Evolutionary conservation across 306 rosid species (phyloP), one percentile per base, ranked within the genome.

Genomic region (Hippophae tibetana): DNA sequence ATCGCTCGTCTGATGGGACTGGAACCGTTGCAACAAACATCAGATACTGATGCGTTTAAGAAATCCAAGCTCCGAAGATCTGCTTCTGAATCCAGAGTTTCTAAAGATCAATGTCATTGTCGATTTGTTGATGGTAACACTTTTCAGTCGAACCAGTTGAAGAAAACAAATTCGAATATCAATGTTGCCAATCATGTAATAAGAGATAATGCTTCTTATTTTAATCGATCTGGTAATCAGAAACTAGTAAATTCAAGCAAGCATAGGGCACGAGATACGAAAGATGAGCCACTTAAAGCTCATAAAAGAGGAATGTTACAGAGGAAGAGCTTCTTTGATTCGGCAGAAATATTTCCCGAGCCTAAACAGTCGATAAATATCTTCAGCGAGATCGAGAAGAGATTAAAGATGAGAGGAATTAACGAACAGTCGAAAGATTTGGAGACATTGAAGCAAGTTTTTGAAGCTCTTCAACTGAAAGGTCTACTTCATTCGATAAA

Each of bases 1-100:
- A 82, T 92, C 14, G 96, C 89, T 0, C 81, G 92, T 69, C 80
- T 92, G 25, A 92, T 92, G 99, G 99, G 99, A 18, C 86, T 92
- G 3, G 95, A 84, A 52, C 72, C 89, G 3, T 13, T 87, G 13
- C 77, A 79, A 2, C 74, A 63, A 31, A 2, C 38, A 31, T 76
- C 93, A 13, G 85, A 78, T 44, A 69, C 85, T 0, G 79, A 81
- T 57, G 79, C 85, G 53, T 49, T 14, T 7, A 85, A 79, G 52
- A 75, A 66, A 4, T 77, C 75, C 2, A 82, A 88, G 77, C 95
- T 92, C 12, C 86, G 90, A 58, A 81, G 99, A 82, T 92, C 99
- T 10, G 83, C 88, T 0, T 92, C 99, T 6, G 99, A 92, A 63
- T 92, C 99, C 27, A 83, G 99, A 65, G 86, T 77, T 3, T 65